Conservation (phyloP, 116 monocot species). For the Posidonia oceanica region DNA sequence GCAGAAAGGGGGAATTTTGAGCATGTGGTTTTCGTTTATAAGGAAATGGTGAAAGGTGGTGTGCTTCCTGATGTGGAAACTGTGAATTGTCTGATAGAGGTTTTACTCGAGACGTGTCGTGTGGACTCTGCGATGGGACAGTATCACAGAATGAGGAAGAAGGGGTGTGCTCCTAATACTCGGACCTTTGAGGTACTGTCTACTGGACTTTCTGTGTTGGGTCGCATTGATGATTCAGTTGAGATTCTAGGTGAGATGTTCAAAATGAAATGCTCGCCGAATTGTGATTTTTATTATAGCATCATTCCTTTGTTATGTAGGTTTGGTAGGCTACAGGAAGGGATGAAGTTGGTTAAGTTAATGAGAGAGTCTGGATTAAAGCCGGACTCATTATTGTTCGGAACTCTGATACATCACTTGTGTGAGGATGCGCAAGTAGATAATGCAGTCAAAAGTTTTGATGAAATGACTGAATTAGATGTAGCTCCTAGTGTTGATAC, state of each 20-base stretch:
- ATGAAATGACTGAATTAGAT: slow-evolving; percentile 28
- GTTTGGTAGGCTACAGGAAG: slow-evolving; percentile 31
- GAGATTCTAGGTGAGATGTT: slow-evolving; percentile 43
- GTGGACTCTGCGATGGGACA: slow-evolving; percentile 43
- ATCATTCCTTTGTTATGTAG: slow-evolving; percentile 39
- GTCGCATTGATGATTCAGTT: slow-evolving; percentile 32
- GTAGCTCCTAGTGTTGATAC: slow-evolving; percentile 15
- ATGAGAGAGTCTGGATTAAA: slow-evolving; percentile 28
- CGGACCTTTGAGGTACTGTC: slow-evolving; percentile 55
- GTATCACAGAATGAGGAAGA: slow-evolving; percentile 47
- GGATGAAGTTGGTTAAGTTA: slow-evolving; percentile 25
- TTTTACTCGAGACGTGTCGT: slow-evolving; percentile 21
- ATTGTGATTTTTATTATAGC: slow-evolving; percentile 22
- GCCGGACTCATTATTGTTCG: slow-evolving; percentile 16
- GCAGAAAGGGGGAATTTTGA: slow-evolving; percentile 15
- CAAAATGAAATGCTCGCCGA: slow-evolving; percentile 14
- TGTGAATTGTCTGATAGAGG: slow-evolving; percentile 45
- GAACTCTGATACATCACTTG: slow-evolving; percentile 24
- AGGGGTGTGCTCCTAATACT: slow-evolving; percentile 43
- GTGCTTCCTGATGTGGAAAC: slow-evolving; percentile 48
- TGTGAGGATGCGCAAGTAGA: slow-evolving; percentile 28
- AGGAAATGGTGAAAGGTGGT: slow-evolving; percentile 67
- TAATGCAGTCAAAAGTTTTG: slow-evolving; percentile 34
- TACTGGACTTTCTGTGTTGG: slow-evolving; percentile 25
- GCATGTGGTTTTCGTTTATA: slow-evolving; percentile 51